phyloP scores from a whole-genome alignment of 768 basidiomycete genomes.

The Suillus paluster region DNA sequence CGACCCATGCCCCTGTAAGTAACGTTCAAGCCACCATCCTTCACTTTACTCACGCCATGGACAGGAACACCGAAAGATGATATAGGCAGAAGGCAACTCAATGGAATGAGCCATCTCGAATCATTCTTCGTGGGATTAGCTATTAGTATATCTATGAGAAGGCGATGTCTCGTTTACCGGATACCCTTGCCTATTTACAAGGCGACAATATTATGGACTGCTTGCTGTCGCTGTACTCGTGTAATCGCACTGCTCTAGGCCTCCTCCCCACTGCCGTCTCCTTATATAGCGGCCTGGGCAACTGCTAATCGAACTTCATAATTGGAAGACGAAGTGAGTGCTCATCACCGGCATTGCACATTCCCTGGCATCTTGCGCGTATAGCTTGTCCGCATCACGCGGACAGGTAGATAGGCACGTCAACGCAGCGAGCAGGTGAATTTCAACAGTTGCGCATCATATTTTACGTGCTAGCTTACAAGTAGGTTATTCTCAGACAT shows the following conservation, averaged over 20 bases:
- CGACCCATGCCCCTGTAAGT: constrained; percentile 72
- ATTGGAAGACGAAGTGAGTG: not conserved
- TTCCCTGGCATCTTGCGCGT: not conserved
- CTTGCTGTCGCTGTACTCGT: not conserved
- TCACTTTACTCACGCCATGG: not conserved
- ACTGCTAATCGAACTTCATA: not conserved
- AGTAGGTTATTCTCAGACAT: too few species aligned
- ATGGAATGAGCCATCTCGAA: not conserved
- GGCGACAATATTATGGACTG: not conserved
- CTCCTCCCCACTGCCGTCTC: not conserved
- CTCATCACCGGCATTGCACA: not conserved
- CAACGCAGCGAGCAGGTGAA: not conserved
- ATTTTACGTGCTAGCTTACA: too few species aligned
- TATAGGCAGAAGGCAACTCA: constrained; percentile 11
- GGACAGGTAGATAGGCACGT: not conserved
- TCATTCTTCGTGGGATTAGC: not conserved
- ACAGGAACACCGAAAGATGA: constrained; percentile 50
- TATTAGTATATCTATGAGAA: too few species aligned
- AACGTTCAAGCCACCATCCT: not conserved
- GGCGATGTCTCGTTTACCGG: not conserved
- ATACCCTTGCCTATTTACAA: not conserved
- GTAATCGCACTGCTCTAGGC: not conserved
- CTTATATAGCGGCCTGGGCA: not conserved
- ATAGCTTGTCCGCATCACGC: not conserved
- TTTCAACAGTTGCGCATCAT: not conserved